Conservation (phyloP, 2,329 filamentous ascomycete species). For the Penicillium sp. region DNA sequence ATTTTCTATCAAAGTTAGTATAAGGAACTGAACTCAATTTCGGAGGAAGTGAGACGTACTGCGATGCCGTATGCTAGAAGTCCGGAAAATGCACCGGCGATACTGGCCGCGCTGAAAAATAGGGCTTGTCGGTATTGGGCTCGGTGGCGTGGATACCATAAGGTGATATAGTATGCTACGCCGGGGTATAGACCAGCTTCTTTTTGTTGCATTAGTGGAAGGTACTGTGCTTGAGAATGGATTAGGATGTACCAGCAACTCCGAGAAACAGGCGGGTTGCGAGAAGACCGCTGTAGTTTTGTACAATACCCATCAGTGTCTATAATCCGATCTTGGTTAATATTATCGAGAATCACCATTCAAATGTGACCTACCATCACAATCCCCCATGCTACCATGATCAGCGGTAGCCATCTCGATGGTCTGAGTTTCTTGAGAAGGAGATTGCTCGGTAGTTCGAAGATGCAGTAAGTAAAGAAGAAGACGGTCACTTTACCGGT, state of each 20-base stretch:
- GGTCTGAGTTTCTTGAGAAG: slow-evolving; percentile 24
- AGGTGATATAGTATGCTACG: slow-evolving; percentile 43
- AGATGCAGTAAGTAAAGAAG: slow-evolving; percentile 25
- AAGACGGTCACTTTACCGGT: slow-evolving; percentile 26
- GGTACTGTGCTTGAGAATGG: not conserved
- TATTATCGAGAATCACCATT: not conserved
- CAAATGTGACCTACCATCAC: slow-evolving; percentile 34
- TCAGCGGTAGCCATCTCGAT: slow-evolving; percentile 29
- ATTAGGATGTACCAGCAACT: slow-evolving; percentile 25
- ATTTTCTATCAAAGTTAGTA: slow-evolving; percentile 36
- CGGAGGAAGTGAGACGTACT: slow-evolving; percentile 26
- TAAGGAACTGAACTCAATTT: slow-evolving; percentile 13
- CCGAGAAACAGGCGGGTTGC: slow-evolving; percentile 45
- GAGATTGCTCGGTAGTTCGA: slow-evolving; percentile 20
- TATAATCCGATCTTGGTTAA: not conserved
- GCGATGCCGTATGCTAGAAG: slow-evolving; percentile 50
- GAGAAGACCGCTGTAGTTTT: slow-evolving; percentile 46
- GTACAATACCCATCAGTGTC: slow-evolving; percentile 48
- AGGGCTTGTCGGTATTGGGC: slow-evolving; percentile 39
- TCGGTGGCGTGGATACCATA: slow-evolving; percentile 46
- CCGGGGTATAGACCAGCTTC: slow-evolving; percentile 44
- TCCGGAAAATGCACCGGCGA: slow-evolving; percentile 52
- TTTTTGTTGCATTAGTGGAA: not conserved
- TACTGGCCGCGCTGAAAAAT: slow-evolving; percentile 46
- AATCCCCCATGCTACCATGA: slow-evolving; percentile 44